Evolutionary conservation across 1,284 basidiomycete species (phyloP), one percentile per base, ranked within the genome.

Genomic region (Boletus mariae): DNA sequence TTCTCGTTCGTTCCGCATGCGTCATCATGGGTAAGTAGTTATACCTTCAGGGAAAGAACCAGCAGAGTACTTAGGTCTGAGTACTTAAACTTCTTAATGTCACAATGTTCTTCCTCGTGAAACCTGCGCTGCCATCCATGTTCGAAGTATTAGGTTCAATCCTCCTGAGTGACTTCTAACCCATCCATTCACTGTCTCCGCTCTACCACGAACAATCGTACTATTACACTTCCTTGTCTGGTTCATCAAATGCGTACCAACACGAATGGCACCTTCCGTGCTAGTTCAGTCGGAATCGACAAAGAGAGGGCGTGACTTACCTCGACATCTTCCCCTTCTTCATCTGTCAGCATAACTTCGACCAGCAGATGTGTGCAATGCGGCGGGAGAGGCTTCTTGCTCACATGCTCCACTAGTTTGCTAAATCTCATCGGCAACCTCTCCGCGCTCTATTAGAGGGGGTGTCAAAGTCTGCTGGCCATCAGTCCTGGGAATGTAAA

Each of bases 281-380:
- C 49, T 15, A 17, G 43, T 48, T 45, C 51, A 43, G 45, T 45
- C 10, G 29, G 50, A 47, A 26, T 23, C 35, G 9, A 40, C 11
- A 23, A 20, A 8, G 31, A 15, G 6, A 42, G 25, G 43, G 12
- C 1, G n/a, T 25, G n/a, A 59, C 69, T 53, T 63, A 87, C 88
- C 75, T 92, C 90, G 15, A 92, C 88, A 61, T 92, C 89, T 71
- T 98, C 96, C 51, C 84, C 93, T 29, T 90, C 83, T 65, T 91
- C 90, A 65, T 98, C 94, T 57, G 84, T 85, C 34, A 89, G 89
- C 93, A 99, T 97, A 52, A 98, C 85, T 75, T 99, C 97, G 15
- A 96, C 90, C 50, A 96, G 79, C 49, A 97, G 78, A 65, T 92
- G 88, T 68, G 85, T 92, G 57, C 80, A 79, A 67, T 91, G 85